Evolutionary conservation across 2,329 filamentous ascomycete species (phyloP).

Genomic region (Rhinocladiella similis): DNA sequence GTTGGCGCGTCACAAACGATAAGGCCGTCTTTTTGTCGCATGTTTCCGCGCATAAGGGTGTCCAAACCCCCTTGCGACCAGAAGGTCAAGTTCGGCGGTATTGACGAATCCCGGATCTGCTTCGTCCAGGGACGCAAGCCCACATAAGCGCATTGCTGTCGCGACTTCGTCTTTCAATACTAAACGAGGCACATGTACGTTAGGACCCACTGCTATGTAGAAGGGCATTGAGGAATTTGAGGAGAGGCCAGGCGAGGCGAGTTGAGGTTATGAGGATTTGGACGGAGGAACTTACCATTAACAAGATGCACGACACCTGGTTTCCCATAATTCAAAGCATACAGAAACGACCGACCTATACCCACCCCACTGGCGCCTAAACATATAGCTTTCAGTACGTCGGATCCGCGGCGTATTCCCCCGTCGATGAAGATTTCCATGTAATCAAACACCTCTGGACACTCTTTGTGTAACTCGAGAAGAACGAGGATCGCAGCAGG

Average conservation of each 20-base stretch:
- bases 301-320: conserved; percentile 53
- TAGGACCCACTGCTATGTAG: too few species aligned
- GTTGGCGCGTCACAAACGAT: background rate
- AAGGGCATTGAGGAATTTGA: too few species aligned
- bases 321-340: conserved; percentile 55
- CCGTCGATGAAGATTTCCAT: conserved; percentile 57
- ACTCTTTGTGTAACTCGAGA: conserved; percentile 59
- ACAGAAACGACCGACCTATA: conserved; percentile 55
- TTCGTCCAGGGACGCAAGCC: conserved; percentile 61
- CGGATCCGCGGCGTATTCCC: conserved; percentile 54
- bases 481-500: conserved; percentile 57
- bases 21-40: background rate
- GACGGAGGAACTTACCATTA: conserved; percentile 36
- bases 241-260: conserved; percentile 34
- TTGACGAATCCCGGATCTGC: conserved; percentile 64
- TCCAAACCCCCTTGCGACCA: conserved; percentile 44
- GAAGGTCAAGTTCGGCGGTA: conserved; percentile 44
- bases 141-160: conserved; percentile 66
- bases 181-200: conserved; percentile 25
- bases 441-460: conserved; percentile 39
- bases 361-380: conserved; percentile 57
- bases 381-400: conserved; percentile 56
- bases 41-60: conserved; percentile 45
- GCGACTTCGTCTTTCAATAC: conserved; percentile 64
- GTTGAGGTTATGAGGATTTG: too few species aligned